Evolutionary conservation across 2,329 filamentous ascomycete genomes (phyloP).

Genomic region (Alternaria novae-zelandiae): DNA sequence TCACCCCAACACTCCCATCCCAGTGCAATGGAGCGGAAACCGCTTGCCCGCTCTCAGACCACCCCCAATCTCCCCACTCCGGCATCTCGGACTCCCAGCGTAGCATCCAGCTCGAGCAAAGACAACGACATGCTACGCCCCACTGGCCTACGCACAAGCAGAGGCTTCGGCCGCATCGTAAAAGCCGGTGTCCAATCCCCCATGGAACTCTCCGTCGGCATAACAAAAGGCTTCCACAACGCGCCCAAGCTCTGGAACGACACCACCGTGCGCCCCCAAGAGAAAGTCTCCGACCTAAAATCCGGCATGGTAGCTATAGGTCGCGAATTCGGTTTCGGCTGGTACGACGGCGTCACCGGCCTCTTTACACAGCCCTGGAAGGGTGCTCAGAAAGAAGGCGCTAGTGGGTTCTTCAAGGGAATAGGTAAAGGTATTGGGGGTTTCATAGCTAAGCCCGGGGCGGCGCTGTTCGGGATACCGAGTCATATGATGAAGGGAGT

Average conservation of each 20-base stretch:
- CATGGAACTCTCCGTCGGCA: slow-evolving; percentile 19
- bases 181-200: slow-evolving; percentile 16
- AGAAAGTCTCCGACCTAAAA: slow-evolving; percentile 25
- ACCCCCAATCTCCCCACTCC: neutral
- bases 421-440: slow-evolving; percentile 35
- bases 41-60: neutral
- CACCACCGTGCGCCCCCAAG: slow-evolving; percentile 25
- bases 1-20: neutral
- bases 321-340: slow-evolving; percentile 30
- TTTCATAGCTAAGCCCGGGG: slow-evolving; percentile 29
- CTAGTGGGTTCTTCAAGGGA: slow-evolving; percentile 30
- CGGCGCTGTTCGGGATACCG: slow-evolving; percentile 21
- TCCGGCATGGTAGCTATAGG: slow-evolving; percentile 25
- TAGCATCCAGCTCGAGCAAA: slow-evolving; percentile 7
- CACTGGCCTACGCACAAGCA: slow-evolving; percentile 23
- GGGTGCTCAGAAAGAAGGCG: slow-evolving; percentile 28
- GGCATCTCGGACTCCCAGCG: neutral
- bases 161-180: slow-evolving; percentile 14
- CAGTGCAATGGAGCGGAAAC: neutral
- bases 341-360: slow-evolving; percentile 31
- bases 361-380: slow-evolving; percentile 27
- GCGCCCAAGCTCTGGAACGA: slow-evolving; percentile 32
- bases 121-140: slow-evolving; percentile 27
- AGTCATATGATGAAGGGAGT: slow-evolving; percentile 24
- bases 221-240: slow-evolving; percentile 30